These are phyloP conservation scores for Sugiyamaella japonica DNA, from an alignment of 1,139 yeast genomes.

Conservation along the genomic window DNA sequence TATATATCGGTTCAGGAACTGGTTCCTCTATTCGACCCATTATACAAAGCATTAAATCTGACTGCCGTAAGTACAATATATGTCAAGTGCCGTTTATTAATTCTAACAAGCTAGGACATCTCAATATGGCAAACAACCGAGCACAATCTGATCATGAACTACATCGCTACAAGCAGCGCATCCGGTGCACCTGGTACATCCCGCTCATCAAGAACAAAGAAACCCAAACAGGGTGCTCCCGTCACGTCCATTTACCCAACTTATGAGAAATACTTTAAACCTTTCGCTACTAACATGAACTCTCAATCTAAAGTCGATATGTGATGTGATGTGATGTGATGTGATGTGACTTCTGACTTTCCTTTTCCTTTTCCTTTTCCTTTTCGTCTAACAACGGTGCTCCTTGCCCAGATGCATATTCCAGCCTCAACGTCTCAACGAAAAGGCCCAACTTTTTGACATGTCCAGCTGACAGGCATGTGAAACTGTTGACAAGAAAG, in stretches of 20 bases:
- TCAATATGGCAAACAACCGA: conserved; percentile 10
- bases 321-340: too few relatives aligned
- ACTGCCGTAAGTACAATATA: conserved; percentile 2
- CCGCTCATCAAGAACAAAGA: too few relatives aligned
- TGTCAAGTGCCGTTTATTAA: not conserved
- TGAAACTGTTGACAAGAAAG: conserved; percentile 5
- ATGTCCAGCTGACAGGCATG: conserved; percentile 10
- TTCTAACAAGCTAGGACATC: conserved; percentile 4
- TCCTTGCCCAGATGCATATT: conserved; percentile 11
- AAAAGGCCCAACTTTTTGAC: conserved; percentile 14
- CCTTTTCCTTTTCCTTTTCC: conserved; percentile 7
- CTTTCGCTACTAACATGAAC: not conserved
- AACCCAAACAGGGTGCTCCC: not conserved
- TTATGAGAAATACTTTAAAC: not conserved
- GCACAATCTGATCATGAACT: not conserved
- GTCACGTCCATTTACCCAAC: not conserved
- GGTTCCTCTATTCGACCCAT: conserved; percentile 2
- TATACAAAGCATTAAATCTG: not conserved
- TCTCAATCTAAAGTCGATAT: not conserved
- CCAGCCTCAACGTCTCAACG: conserved; percentile 14
- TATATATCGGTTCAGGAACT: conserved; percentile 2
- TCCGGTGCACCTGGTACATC: not conserved
- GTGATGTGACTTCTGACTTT: conserved; percentile 5
- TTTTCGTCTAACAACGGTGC: not conserved
- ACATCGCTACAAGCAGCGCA: not conserved